These are phyloP conservation scores for Massospora cicadina DNA, from an alignment of 371 early-diverging fungal species.

Conservation along the genomic window DNA sequence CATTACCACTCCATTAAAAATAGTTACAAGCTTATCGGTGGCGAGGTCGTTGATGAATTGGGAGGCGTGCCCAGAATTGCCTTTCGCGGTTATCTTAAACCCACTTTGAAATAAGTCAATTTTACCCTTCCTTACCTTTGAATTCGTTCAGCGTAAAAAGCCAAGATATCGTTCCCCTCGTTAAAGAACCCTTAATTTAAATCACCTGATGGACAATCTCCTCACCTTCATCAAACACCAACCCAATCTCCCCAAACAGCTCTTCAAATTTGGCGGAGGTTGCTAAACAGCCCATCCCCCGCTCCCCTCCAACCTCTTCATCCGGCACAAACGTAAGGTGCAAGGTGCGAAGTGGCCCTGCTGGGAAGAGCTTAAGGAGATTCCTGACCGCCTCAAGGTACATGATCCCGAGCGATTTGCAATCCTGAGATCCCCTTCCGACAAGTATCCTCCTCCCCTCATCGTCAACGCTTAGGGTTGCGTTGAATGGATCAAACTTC, in stretches of 20 bases:
- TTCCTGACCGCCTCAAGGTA: slow-evolving; percentile 50
- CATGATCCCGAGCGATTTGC: slow-evolving; percentile 62
- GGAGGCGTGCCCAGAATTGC: slow-evolving; percentile 60
- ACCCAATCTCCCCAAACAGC: slow-evolving; percentile 35
- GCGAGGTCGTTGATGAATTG: slow-evolving; percentile 49
- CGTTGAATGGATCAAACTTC: slow-evolving; percentile 54
- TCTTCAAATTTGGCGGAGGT: slow-evolving; percentile 34
- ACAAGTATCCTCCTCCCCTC: slow-evolving; percentile 37
- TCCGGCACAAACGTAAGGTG: slow-evolving; percentile 50
- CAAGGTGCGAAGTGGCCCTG: slow-evolving; percentile 30
- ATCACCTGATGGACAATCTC: not conserved
- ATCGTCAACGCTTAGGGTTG: slow-evolving; percentile 25
- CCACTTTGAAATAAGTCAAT: not conserved
- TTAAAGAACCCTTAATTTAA: slow-evolving; percentile 23
- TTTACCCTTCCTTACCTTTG: slow-evolving; percentile 29
- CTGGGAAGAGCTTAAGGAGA: slow-evolving; percentile 25
- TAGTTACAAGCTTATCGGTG: slow-evolving; percentile 30
- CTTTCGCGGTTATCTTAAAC: slow-evolving; percentile 27
- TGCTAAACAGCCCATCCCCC: slow-evolving; percentile 47
- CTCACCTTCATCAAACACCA: slow-evolving; percentile 61
- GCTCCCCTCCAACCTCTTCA: slow-evolving; percentile 62
- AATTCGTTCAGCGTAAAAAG: slow-evolving; percentile 62
- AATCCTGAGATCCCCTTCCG: slow-evolving; percentile 69
- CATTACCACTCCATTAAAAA: not conserved
- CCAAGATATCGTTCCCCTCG: slow-evolving; percentile 30